Conservation (phyloP, 169 alveolate species). For the Plasmodium chabaudi region DNA sequence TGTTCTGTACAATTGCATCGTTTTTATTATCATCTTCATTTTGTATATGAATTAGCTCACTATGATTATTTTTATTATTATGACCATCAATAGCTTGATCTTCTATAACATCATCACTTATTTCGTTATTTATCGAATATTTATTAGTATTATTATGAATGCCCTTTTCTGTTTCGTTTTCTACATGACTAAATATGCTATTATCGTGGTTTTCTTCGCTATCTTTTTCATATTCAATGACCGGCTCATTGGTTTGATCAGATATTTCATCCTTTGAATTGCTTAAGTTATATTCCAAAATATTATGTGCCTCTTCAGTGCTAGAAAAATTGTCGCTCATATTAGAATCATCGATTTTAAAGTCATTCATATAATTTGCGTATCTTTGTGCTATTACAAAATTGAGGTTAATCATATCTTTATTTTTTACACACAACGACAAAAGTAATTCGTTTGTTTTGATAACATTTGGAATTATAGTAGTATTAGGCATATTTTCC, state of each 20-base stretch:
- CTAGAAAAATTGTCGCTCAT: not conserved
- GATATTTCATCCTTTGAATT: not conserved
- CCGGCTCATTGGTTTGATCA: not conserved
- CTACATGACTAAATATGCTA: not conserved
- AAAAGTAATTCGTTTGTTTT: constrained; percentile 52
- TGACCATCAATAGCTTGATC: not conserved
- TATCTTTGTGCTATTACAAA: constrained; percentile 38
- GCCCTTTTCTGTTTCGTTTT: not conserved
- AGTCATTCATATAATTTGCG: constrained; percentile 19
- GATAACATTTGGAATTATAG: constrained; percentile 11
- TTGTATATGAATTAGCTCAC: not conserved
- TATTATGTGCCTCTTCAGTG: not conserved
- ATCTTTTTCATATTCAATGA: not conserved
- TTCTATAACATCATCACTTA: not conserved
- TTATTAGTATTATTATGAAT: not conserved
- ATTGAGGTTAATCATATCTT: constrained; percentile 38
- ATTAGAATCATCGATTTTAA: not conserved
- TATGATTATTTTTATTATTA: not conserved
- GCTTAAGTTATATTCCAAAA: not conserved
- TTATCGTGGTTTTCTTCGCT: not conserved
- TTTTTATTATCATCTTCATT: not conserved
- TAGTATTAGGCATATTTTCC: not conserved
- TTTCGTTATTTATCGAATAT: not conserved
- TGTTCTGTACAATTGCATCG: constrained; percentile 5
- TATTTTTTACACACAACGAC: constrained; percentile 60